Conservation (phyloP, 2,329 filamentous ascomycete species). For the Sclerotinia minor region DNA sequence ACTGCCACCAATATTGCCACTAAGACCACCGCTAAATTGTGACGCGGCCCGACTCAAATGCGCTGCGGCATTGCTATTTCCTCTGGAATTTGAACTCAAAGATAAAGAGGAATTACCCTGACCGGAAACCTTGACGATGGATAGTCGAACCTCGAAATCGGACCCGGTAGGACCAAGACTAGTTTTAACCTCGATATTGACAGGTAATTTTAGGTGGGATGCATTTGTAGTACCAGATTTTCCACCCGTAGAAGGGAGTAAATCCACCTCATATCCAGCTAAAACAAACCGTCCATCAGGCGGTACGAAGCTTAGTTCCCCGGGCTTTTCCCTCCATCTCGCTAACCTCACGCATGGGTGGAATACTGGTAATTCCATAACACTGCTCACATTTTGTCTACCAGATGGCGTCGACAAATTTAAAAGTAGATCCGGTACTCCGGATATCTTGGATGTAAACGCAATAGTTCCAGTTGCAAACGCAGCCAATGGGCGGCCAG, state of each 20-base stretch:
- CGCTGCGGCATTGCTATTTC: constrained; percentile 40
- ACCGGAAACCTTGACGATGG: constrained; percentile 65
- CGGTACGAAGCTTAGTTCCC: constrained; percentile 92
- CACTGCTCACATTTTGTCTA: constrained; percentile 69
- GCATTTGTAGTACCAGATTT: constrained; percentile 55
- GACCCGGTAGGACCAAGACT: constrained; percentile 71
- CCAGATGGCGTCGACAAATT: constrained; percentile 78
- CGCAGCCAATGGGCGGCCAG: constrained; percentile 81
- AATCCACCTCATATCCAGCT: constrained; percentile 89
- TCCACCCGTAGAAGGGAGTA: constrained; percentile 69
- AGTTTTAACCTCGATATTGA: constrained; percentile 78
- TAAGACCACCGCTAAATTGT: constrained; percentile 47
- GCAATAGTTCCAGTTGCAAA: constrained; percentile 90
- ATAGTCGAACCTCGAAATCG: constrained; percentile 85
- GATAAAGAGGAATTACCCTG: constrained; percentile 43
- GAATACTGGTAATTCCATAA: constrained; percentile 88
- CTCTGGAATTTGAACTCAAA: constrained; percentile 44
- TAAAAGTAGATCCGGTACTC: constrained; percentile 85
- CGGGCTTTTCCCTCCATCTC: constrained; percentile 85
- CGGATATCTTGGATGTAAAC: constrained; percentile 93
- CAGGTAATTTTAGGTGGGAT: constrained; percentile 73
- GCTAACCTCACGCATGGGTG: constrained; percentile 91
- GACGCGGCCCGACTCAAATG: constrained; percentile 46
- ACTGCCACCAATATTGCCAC: constrained; percentile 44
- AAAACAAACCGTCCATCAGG: constrained; percentile 93